phyloP scores from a whole-genome alignment of 768 basidiomycete genomes.

The Trametes coccinea region DNA sequence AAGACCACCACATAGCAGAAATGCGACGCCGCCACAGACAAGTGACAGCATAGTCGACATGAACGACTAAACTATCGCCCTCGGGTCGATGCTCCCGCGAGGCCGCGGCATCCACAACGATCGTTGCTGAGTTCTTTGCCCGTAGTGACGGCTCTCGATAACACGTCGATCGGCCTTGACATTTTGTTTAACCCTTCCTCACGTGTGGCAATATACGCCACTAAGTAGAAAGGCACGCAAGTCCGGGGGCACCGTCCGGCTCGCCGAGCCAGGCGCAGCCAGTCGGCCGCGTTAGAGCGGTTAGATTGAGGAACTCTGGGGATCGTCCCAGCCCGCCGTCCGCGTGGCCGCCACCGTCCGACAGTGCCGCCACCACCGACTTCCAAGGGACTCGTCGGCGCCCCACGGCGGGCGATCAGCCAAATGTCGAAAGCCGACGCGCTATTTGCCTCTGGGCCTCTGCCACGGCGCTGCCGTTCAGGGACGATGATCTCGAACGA shows the following conservation, averaged over 20 bases:
- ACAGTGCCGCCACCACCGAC: background rate
- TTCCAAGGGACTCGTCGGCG: background rate
- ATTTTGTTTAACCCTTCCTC: slow-evolving; percentile 10
- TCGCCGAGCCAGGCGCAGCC: background rate
- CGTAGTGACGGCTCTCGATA: slow-evolving; percentile 4
- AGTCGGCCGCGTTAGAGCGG: background rate
- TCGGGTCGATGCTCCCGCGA: background rate
- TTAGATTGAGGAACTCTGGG: slow-evolving; percentile 12
- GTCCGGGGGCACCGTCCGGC: slow-evolving; percentile 1
- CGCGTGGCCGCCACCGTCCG: slow-evolving; percentile 9
- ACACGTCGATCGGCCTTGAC: slow-evolving; percentile 6
- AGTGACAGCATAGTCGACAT: background rate
- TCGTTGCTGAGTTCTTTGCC: background rate
- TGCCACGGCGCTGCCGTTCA: background rate
- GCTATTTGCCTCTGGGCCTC: background rate
- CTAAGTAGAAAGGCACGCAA: slow-evolving; percentile 7
- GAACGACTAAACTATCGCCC: background rate
- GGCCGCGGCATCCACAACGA: slow-evolving; percentile 1
- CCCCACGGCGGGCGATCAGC: slow-evolving; percentile 1
- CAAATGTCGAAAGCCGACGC: background rate
- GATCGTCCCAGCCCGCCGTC: background rate
- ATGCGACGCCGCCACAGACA: background rate
- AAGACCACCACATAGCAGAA: background rate
- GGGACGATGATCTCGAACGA: background rate
- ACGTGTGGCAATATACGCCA: slow-evolving; percentile 18